These are phyloP conservation scores for Saxophila tyrrhenica DNA, from an alignment of 495 filamentous ascomycete species.

Conservation along the genomic window DNA sequence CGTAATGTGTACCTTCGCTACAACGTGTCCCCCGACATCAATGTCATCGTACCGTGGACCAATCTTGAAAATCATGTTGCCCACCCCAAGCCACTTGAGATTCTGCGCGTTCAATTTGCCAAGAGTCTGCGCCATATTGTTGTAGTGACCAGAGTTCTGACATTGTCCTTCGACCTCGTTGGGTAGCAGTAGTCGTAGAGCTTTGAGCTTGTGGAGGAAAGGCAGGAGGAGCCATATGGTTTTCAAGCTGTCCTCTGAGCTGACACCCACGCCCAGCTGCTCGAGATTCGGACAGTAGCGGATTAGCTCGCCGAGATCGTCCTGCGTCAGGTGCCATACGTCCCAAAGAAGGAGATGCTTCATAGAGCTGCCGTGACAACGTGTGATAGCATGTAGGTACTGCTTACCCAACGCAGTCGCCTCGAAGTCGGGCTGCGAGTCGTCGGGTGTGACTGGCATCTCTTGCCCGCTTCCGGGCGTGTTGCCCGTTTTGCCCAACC, in stretches of 20 bases:
- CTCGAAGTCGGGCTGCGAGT: slow-evolving; percentile 6
- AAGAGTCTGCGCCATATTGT: slow-evolving; percentile 3
- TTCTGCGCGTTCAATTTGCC: slow-evolving; percentile 22
- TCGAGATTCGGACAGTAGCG: slow-evolving; percentile 47
- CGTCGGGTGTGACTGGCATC: slow-evolving; percentile 4
- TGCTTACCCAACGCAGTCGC: slow-evolving; percentile 19
- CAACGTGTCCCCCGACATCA: slow-evolving; percentile 9
- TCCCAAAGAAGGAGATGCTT: slow-evolving; percentile 47
- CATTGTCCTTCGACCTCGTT: slow-evolving; percentile 1
- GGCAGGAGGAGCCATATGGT: slow-evolving; percentile 21
- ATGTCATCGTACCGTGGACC: slow-evolving; percentile 10
- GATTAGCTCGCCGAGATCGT: slow-evolving; percentile 40
- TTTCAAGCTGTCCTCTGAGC: background rate
- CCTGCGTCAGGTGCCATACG: slow-evolving; percentile 41
- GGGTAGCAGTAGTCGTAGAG: slow-evolving; percentile 23
- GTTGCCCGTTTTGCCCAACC: slow-evolving; percentile 2
- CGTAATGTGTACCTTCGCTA: slow-evolving; percentile 17
- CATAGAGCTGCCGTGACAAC: slow-evolving; percentile 40
- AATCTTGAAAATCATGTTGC: slow-evolving; percentile 22
- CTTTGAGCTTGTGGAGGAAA: slow-evolving; percentile 25
- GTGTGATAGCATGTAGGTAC: slow-evolving; percentile 25
- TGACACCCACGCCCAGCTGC: slow-evolving; percentile 34
- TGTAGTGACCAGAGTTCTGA: background rate
- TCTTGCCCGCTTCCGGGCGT: slow-evolving; percentile 9
- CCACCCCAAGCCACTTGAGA: slow-evolving; percentile 26